Evolutionary conservation across 345 rosid species (phyloP), one percentile per base, ranked within the genome.

Genomic region (Raphanus raphanistrum): DNA sequence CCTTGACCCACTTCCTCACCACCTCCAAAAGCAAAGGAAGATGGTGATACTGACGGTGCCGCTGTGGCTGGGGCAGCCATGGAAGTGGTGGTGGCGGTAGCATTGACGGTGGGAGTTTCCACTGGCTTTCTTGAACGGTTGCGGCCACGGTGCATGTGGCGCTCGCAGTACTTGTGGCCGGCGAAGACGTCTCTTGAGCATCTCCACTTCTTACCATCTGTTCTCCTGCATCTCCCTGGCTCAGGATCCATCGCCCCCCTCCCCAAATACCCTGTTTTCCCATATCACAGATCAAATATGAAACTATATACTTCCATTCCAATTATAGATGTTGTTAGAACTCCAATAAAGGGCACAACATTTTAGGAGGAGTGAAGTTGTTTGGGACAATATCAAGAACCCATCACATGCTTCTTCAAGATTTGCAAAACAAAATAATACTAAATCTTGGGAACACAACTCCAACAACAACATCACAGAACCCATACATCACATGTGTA

Each of bases 41-140:
- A 77, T 11, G 79, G 8, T 5, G 82, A 60, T n/a, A 43, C 6
- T 0, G 78, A 10, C 5, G 60, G 31, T 32, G 76, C 4, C 45
- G 86, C 6, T 68, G 82, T 9, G 0, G 67, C 58, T 5, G 89
- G 50, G 8, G 88, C 79, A 84, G 90, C 75, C 45, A 63, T 38
- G 16, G 72, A 21, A 8, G 65, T 63, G 63, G 73, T 58, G 4
- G 76, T 21, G 72, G 82, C 17, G 4, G 76, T 16, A 70, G 82
- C 21, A n/a, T 68, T 75, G 27, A 88, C 83, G n/a, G 90, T 87
- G 84, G 92, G 91, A 83, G 86, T 83, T 90, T 94, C 99, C 98
- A 92, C 97, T 88, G 95, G 98, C 99, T 94, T 94, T 94, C 98
- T 94, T 90, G 98, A 92, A 92, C 98, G 98, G 90, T 90, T 94